Evolutionary conservation across 1,284 basidiomycete species (phyloP).

Genomic region (Ganoderma lingzhi): DNA sequence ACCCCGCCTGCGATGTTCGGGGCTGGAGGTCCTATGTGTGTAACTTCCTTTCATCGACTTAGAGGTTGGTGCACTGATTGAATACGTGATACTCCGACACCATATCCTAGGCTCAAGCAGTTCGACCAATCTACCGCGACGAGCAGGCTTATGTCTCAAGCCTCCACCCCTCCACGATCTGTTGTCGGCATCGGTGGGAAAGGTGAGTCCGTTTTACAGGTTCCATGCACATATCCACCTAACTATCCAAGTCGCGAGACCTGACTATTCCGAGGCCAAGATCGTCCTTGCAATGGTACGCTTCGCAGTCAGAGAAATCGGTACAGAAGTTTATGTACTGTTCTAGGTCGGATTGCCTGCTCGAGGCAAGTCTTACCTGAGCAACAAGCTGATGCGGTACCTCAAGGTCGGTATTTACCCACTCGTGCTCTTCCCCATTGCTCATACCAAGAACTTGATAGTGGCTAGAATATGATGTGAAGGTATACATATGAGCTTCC

Average conservation of each 20-base stretch:
- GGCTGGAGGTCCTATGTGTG: slow-evolving; percentile 49
- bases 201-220: slow-evolving; percentile 52
- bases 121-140: slow-evolving; percentile 79
- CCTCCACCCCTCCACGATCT: slow-evolving; percentile 77
- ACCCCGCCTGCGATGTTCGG: slow-evolving; percentile 45
- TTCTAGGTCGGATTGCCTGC: slow-evolving; percentile 81
- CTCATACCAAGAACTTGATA: slow-evolving; percentile 42
- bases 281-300: slow-evolving; percentile 97
- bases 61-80: not conserved
- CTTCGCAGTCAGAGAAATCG: slow-evolving; percentile 38
- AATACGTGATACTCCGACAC: not conserved
- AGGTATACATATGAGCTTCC: slow-evolving; percentile 54
- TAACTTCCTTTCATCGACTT: slow-evolving; percentile 7
- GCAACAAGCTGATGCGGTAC: slow-evolving; percentile 86
- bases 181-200: slow-evolving; percentile 86
- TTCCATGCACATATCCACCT: not conserved
- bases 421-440: slow-evolving; percentile 6
- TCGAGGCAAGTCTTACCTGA: slow-evolving; percentile 85
- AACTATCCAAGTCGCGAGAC: slow-evolving; percentile 79
- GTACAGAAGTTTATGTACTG: slow-evolving; percentile 40
- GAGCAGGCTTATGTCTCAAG: slow-evolving; percentile 71
- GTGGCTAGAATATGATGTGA: slow-evolving; percentile 99
- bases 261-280: slow-evolving; percentile 98
- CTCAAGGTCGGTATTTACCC: slow-evolving; percentile 59
- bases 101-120: slow-evolving; percentile 67